Evolutionary conservation across 108 stramenopile species (phyloP), one percentile per base, ranked within the genome.

Genomic region (Mediolabrus comicus): DNA sequence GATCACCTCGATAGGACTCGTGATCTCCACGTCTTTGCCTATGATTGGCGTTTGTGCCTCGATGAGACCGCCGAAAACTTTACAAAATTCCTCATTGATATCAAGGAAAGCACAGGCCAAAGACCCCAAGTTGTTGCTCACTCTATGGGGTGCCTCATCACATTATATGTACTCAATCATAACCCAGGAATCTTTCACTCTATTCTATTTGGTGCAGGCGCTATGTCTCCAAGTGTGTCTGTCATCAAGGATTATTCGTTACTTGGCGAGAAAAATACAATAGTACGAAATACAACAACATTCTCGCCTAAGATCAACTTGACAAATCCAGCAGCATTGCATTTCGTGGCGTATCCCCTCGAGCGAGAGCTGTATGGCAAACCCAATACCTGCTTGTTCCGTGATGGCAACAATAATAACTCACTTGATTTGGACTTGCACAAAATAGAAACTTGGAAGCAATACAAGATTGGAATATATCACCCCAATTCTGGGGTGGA

Each of bases 61-160:
- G 53, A 55, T 53, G 63, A 65, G 46, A 55, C 63, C 13, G 63
- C 63, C 28, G 25, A 14, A 54, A 43, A 28, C 24, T 65, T 65
- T 55, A 22, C 41, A 1, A n/a, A 43, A 11, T 43, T 43, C 41
- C 41, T 43, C 16, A 43, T 43, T 16, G 17, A 3, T 17, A 5
- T 43, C 41, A 65, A 56, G 53, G 27, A 55, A 28, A 19, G 0
- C 43, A 28, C 19, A 43, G 52, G 55, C 9, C 52, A 55, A 56
- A 3, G 53, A 26, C 63, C 63, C 19, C 63, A 65, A 55, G 63
- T 65, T 29, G 28, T 65, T 56, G 63, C 63, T 0, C 63, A 65
- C 19, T 65, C 63, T 7, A 65, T 65, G 63, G 63, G 63, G 14
- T 53, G 63, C 19, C 63, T 65, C 27, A 32, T 65, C 11, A 65